Evolutionary conservation across 331 rosid genomes (phyloP).

Genomic region (Stylosanthes scabra): DNA sequence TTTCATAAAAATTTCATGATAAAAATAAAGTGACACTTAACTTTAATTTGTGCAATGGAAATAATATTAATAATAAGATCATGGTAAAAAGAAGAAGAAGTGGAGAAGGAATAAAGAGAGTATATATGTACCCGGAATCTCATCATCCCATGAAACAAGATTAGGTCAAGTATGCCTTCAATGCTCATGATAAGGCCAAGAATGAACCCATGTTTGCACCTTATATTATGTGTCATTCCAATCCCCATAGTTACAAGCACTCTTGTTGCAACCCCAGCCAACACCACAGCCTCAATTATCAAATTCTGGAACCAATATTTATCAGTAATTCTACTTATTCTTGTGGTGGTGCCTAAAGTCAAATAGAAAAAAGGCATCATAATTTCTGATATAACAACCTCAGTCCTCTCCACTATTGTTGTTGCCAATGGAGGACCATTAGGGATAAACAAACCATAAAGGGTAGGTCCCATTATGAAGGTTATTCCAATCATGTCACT

Average conservation of each 20-base stretch:
- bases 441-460: slow-evolving; percentile 55
- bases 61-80: too few relatives aligned
- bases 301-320: slow-evolving; percentile 27
- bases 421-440: slow-evolving; percentile 67
- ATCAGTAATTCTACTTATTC: neutral
- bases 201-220: slow-evolving; percentile 39
- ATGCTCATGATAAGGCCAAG: slow-evolving; percentile 53
- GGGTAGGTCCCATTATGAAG: slow-evolving; percentile 37
- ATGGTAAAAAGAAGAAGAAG: too few relatives aligned
- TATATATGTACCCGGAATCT: neutral
- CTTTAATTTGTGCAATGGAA: too few relatives aligned
- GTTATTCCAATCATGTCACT: slow-evolving; percentile 29
- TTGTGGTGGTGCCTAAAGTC: slow-evolving; percentile 38
- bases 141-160: slow-evolving; percentile 29
- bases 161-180: slow-evolving; percentile 52
- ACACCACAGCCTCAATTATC: slow-evolving; percentile 33
- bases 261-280: slow-evolving; percentile 29
- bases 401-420: slow-evolving; percentile 45
- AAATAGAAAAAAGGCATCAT: slow-evolving; percentile 50
- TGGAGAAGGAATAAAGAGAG: neutral
- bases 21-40: too few relatives aligned
- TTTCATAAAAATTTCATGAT: too few relatives aligned
- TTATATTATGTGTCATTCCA: slow-evolving; percentile 42
- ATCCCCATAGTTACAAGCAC: slow-evolving; percentile 26
- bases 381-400: slow-evolving; percentile 34